phyloP scores from a whole-genome alignment of 148 eudicot genomes.

The Rhododendron williamsianum region DNA sequence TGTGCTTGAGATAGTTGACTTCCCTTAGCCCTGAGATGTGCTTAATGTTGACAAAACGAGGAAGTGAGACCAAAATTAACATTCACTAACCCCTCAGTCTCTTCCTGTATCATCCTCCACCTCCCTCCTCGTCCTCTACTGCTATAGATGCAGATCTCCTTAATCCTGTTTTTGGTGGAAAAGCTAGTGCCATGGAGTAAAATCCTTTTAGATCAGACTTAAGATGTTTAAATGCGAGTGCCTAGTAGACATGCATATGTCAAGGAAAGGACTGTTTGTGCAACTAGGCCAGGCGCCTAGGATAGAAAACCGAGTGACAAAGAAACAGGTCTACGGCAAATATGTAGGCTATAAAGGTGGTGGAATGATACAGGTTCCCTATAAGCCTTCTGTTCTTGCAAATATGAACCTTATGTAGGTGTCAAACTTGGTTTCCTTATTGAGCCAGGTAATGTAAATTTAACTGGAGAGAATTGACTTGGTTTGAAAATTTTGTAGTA shows the following conservation, averaged over 20 bases:
- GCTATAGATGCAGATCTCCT: too few relatives aligned
- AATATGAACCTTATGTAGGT: too few relatives aligned
- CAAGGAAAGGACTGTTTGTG: not conserved
- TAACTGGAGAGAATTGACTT: not conserved
- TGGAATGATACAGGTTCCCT: not conserved
- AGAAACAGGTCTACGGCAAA: not conserved
- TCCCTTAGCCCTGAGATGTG: not conserved
- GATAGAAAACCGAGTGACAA: not conserved
- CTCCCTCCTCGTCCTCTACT: not conserved
- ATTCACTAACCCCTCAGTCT: not conserved
- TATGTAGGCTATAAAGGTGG: not conserved
- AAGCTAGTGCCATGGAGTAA: not conserved
- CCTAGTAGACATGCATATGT: not conserved
- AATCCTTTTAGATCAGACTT: not conserved
- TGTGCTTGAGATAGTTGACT: constrained; percentile 5
- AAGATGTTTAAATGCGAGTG: not conserved
- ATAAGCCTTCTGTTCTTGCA: not conserved
- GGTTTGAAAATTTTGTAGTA: not conserved
- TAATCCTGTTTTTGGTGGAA: too few relatives aligned
- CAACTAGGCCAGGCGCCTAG: too few relatives aligned
- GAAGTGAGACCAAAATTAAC: not conserved
- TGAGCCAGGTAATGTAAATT: not conserved
- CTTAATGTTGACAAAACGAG: not conserved
- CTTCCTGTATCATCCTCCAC: not conserved
- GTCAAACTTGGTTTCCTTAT: not conserved